These are phyloP conservation scores for Leishmania martiniquensis DNA, from an alignment of 208 protist species.

Conservation along the genomic window DNA sequence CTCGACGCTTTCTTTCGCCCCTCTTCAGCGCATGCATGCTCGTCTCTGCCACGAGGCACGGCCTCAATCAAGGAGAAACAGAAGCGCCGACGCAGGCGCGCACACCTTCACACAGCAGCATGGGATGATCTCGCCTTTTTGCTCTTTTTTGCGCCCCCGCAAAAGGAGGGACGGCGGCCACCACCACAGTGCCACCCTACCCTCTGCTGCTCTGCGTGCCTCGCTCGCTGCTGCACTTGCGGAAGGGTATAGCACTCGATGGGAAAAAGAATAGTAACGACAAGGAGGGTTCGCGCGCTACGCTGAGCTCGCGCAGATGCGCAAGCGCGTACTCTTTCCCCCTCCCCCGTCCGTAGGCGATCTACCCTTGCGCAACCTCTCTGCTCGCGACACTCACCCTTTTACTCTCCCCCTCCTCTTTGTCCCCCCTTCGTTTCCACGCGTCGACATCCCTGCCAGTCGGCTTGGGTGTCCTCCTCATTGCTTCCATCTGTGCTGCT, in stretches of 20 bases:
- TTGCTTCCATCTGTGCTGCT: not conserved
- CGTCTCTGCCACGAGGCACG: not conserved
- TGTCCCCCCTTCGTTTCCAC: not conserved
- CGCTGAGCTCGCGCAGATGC: not conserved
- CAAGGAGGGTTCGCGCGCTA: too few relatives aligned
- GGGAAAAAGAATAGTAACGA: not conserved
- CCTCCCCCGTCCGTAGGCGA: not conserved
- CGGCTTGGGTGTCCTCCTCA: not conserved
- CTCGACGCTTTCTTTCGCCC: not conserved
- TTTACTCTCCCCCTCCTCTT: not conserved
- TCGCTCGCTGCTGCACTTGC: not conserved
- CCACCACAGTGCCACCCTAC: not conserved
- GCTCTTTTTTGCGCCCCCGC: not conserved
- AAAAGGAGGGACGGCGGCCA: not conserved
- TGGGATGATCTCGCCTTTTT: not conserved
- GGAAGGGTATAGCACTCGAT: not conserved
- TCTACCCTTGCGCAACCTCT: not conserved
- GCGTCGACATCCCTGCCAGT: not conserved
- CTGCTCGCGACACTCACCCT: not conserved
- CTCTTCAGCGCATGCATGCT: not conserved
- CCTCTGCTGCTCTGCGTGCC: not conserved
- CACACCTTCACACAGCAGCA: not conserved
- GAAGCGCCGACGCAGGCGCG: not conserved
- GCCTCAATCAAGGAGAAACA: not conserved
- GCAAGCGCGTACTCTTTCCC: not conserved